These are phyloP conservation scores for Rhizoclosmatium sp. DNA, from an alignment of 192 early-diverging fungal genomes.

Conservation along the genomic window DNA sequence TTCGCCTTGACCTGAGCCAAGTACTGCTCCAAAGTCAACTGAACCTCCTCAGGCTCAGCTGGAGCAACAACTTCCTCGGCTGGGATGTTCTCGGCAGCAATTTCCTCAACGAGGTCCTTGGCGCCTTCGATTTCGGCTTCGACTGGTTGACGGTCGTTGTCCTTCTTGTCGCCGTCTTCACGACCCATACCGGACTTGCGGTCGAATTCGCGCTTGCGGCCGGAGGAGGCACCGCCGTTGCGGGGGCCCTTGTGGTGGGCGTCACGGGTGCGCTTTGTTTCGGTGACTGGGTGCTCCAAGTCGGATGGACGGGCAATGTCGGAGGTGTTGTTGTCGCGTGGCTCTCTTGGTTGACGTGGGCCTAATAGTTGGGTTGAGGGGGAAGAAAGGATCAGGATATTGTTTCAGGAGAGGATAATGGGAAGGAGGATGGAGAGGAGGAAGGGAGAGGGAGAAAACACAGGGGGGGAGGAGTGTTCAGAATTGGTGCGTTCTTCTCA, in stretches of 20 bases:
- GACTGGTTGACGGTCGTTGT: conserved; percentile 71
- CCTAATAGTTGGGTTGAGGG: not conserved
- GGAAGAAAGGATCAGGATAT: not conserved
- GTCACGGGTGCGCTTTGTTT: conserved; percentile 33
- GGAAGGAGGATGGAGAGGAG: not conserved
- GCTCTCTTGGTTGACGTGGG: conserved; percentile 37
- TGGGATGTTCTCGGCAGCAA: conserved; percentile 47
- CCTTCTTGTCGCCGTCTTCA: conserved; percentile 90
- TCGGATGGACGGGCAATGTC: conserved; percentile 38
- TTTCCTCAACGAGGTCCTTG: conserved; percentile 56
- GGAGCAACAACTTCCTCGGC: conserved; percentile 51
- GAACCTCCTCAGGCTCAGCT: conserved; percentile 76
- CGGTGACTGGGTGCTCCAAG: not conserved
- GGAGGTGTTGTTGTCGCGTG: conserved; percentile 39
- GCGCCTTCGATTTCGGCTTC: conserved; percentile 60
- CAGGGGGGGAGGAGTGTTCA: too few species aligned
- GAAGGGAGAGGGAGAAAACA: too few species aligned
- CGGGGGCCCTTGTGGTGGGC: conserved; percentile 46
- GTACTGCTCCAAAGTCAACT: conserved; percentile 91
- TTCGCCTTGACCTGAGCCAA: conserved; percentile 70
- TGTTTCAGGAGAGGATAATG: not conserved
- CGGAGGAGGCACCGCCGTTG: conserved; percentile 61
- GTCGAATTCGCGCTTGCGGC: conserved; percentile 75
- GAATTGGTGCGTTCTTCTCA: conserved; percentile 16
- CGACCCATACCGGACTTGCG: conserved; percentile 84